These are phyloP conservation scores for Pichia ethanolica DNA, from an alignment of 805 yeast species.

Conservation along the genomic window DNA sequence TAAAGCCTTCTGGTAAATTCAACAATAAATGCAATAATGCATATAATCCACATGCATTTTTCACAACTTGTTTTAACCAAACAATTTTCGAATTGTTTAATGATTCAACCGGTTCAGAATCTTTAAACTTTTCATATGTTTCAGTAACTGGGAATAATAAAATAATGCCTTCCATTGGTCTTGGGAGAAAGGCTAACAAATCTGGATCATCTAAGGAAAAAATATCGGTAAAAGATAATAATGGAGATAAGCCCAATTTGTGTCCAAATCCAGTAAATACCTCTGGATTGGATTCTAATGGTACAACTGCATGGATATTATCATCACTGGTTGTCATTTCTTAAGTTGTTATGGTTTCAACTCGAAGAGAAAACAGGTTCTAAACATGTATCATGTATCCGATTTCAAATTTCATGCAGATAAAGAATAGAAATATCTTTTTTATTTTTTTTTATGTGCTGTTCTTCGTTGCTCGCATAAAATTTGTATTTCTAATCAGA, in stretches of 20 bases:
- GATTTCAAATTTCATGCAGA: not conserved
- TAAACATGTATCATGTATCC: not conserved
- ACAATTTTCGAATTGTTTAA: conserved; percentile 22
- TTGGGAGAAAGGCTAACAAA: conserved; percentile 69
- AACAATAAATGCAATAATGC: conserved; percentile 63
- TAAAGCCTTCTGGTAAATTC: conserved; percentile 40
- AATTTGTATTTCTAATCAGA: too few relatives aligned
- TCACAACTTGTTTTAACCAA: conserved; percentile 85
- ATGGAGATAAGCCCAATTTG: conserved; percentile 57
- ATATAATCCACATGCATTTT: conserved; percentile 89
- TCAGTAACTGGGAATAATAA: conserved; percentile 74
- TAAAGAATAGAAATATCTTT: too few relatives aligned
- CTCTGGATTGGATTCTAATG: conserved; percentile 85
- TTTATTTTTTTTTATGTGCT: too few relatives aligned
- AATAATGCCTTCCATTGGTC: conserved; percentile 72
- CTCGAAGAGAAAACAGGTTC: not conserved
- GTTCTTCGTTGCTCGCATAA: too few relatives aligned
- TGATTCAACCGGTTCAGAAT: not conserved
- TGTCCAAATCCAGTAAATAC: conserved; percentile 66
- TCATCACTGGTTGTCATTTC: not conserved
- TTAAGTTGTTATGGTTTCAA: not conserved
- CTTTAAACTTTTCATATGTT: conserved; percentile 46
- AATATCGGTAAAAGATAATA: conserved; percentile 66
- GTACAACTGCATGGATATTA: conserved; percentile 47
- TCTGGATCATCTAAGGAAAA: conserved; percentile 81